Evolutionary conservation across 108 stramenopile genomes (phyloP), one percentile per base, ranked within the genome.

Genomic region (Pseudonitzschia pungens): DNA sequence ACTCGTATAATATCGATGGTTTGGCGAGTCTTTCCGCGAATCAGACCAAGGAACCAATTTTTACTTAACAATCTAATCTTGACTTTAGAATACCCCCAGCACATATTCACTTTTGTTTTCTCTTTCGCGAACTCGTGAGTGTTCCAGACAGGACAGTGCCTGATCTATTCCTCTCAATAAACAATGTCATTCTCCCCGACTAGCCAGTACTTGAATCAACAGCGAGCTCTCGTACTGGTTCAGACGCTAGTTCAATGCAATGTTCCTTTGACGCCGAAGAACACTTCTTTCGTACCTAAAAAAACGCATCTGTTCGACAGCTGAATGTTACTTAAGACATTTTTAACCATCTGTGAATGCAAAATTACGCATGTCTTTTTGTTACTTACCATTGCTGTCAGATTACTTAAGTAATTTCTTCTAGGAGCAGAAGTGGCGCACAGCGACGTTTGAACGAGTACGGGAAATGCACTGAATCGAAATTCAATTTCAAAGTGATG

Each of bases 251-350:
- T 10, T 48, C 1, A 1, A 8, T 48, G 1, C 14, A 2, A 18
- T 14, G 18, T 18, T 18, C 18, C 9, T 10, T 18, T 48, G 45
- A 48, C 18, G 45, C 18, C 45, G 10, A 11, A 48, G 45, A 48
- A 48, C 45, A 48, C 9, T 8, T 48, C 6, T 12, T 11, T 48
- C 45, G 14, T 2, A 48, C 14, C 45, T 2, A 48, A 48, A 48
- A 48, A 48, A 48, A 48, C 45, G 45, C 45, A 48, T 48, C 45
- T 48, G 45, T 48, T 48, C 45, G 45, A 12, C 45, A 48, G 45
- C 45, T 8, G 10, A 48, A 8, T 48, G 1, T 48, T 48, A 48
- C 10, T 48, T 48, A 48, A 18, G 1, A 48, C 45, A 18, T 18
- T 12, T 8, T 11, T 1, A 18, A 11, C 45, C 45, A 48, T 48